phyloP scores from a whole-genome alignment of 768 basidiomycete genomes.

The Suillus luteus region DNA sequence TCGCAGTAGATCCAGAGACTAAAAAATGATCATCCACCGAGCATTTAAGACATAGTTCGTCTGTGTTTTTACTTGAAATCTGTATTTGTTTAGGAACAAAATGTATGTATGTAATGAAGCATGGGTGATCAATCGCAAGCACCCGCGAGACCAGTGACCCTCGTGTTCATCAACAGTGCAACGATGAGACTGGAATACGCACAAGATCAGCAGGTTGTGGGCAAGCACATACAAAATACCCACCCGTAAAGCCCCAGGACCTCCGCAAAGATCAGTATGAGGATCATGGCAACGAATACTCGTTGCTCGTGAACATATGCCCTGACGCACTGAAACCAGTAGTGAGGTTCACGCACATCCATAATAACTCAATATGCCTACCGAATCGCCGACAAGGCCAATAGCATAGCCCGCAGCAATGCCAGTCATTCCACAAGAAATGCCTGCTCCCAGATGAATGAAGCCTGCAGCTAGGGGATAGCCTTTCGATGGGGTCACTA shows the following conservation, averaged over 20 bases:
- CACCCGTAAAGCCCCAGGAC: conserved; percentile 89
- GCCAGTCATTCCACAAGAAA: conserved; percentile 90
- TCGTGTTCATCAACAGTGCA: conserved; percentile 89
- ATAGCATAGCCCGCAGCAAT: conserved; percentile 94
- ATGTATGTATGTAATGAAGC: conserved; percentile 5
- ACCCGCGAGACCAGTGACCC: conserved; percentile 46
- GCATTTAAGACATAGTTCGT: conserved; percentile 3
- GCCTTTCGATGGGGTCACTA: conserved; percentile 62
- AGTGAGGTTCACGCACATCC: conserved; percentile 6
- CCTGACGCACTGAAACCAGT: conserved; percentile 68
- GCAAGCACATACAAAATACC: conserved; percentile 26
- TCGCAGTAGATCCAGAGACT: conserved; percentile 19
- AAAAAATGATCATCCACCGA: conserved; percentile 12
- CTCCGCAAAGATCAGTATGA: conserved; percentile 92
- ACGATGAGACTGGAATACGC: conserved; percentile 65
- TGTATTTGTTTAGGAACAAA: conserved; percentile 18
- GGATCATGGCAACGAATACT: conserved; percentile 94
- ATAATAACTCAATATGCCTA: conserved; percentile 41
- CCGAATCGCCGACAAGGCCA: conserved; percentile 90
- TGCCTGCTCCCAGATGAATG: conserved; percentile 88
- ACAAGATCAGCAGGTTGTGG: conserved; percentile 2
- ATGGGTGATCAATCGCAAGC: conserved; percentile 20
- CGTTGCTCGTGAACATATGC: conserved; percentile 89
- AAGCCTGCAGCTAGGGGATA: conserved; percentile 89
- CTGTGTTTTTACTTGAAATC: neutral